These are phyloP conservation scores for Myxozyma neglecta DNA, from an alignment of 805 yeast genomes.

Conservation along the genomic window DNA sequence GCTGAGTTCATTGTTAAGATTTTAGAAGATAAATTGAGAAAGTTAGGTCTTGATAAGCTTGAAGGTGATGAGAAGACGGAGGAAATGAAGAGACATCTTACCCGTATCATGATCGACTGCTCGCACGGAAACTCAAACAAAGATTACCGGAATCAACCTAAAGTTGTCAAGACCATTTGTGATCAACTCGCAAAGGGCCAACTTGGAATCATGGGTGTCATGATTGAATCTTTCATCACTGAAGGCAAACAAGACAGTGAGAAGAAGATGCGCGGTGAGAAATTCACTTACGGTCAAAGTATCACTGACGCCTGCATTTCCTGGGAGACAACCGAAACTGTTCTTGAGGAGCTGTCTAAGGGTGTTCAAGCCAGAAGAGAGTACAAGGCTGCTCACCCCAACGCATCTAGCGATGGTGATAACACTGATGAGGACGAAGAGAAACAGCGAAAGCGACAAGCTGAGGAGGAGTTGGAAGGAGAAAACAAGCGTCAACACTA, in stretches of 20 bases:
- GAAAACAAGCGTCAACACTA: constrained; percentile 9
- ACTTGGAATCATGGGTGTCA: constrained; percentile 78
- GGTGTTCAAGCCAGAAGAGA: constrained; percentile 78
- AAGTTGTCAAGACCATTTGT: constrained; percentile 74
- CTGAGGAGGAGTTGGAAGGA: background rate
- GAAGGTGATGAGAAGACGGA: constrained; percentile 34
- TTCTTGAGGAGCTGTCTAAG: constrained; percentile 66
- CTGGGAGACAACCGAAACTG: constrained; percentile 79
- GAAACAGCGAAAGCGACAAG: constrained; percentile 4
- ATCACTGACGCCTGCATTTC: constrained; percentile 97
- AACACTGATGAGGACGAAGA: constrained; percentile 14
- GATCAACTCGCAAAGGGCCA: constrained; percentile 79
- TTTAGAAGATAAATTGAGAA: constrained; percentile 47
- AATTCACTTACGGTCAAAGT: constrained; percentile 85
- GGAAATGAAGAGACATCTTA: constrained; percentile 40
- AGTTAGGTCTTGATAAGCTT: constrained; percentile 41
- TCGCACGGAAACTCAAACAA: constrained; percentile 95
- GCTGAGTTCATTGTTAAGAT: constrained; percentile 36
- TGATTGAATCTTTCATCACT: constrained; percentile 90
- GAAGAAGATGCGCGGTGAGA: constrained; percentile 55
- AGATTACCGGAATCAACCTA: constrained; percentile 90
- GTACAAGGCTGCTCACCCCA: constrained; percentile 14
- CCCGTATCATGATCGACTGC: constrained; percentile 92
- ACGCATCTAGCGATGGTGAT: constrained; percentile 22
- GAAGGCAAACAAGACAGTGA: constrained; percentile 82